Evolutionary conservation across 345 rosid genomes (phyloP).

Genomic region (Aurinia saxatilis): DNA sequence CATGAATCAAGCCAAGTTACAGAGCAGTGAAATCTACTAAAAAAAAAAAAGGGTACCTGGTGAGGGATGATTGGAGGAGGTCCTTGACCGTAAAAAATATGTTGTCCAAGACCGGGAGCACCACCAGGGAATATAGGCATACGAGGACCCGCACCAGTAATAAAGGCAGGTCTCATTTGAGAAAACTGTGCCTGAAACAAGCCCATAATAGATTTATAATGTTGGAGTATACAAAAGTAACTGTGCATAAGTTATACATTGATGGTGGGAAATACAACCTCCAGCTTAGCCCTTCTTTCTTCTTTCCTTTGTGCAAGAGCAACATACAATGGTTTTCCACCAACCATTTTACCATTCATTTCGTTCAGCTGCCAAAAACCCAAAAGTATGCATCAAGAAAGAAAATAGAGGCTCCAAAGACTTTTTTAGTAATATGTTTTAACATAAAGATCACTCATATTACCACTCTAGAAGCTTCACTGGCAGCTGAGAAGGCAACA

Average conservation of each 20-base stretch:
- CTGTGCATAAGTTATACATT: not conserved
- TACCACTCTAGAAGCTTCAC: slow-evolving; percentile 87
- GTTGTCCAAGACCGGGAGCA: slow-evolving; percentile 83
- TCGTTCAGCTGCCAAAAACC: slow-evolving; percentile 30
- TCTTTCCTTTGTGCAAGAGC: slow-evolving; percentile 94
- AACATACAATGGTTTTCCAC: slow-evolving; percentile 84
- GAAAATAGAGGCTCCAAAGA: not conserved
- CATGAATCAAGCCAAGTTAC: not conserved
- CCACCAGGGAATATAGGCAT: slow-evolving; percentile 89
- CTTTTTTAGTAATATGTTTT: not conserved
- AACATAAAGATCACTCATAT: not conserved
- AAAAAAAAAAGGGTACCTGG: slow-evolving; percentile 42
- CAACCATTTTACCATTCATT: slow-evolving; percentile 94
- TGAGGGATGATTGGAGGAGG: slow-evolving; percentile 89
- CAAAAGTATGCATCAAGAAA: not conserved
- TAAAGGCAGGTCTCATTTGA: slow-evolving; percentile 72
- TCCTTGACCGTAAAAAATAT: slow-evolving; percentile 84
- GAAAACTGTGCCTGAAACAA: slow-evolving; percentile 76
- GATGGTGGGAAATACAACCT: slow-evolving; percentile 35
- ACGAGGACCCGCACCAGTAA: slow-evolving; percentile 69
- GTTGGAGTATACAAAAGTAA: not conserved
- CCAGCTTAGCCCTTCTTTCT: slow-evolving; percentile 89
- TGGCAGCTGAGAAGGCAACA: slow-evolving; percentile 65
- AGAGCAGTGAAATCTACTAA: not conserved
- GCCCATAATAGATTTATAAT: not conserved